phyloP scores from a whole-genome alignment of 345 rosid genomes.

The Aethionema arabicum region DNA sequence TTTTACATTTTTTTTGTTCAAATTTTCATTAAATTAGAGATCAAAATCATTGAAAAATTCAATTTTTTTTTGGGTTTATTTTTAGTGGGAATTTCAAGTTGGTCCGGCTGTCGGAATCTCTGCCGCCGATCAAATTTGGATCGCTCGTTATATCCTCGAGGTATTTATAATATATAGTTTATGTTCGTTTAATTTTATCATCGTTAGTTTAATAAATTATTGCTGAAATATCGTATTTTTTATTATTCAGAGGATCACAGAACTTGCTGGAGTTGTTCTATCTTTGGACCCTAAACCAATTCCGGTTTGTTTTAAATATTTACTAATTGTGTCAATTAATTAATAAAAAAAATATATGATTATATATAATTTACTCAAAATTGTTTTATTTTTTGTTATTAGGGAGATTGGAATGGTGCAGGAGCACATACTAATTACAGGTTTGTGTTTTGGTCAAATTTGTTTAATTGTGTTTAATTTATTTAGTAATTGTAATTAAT shows the following conservation, averaged over 20 bases:
- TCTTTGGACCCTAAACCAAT: slow-evolving; percentile 90
- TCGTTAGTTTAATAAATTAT: not conserved
- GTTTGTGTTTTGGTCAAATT: slow-evolving; percentile 22
- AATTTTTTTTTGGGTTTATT: not conserved
- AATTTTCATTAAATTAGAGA: not conserved
- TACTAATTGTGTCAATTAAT: not conserved
- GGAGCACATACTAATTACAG: slow-evolving; percentile 95
- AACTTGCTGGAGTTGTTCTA: slow-evolving; percentile 67
- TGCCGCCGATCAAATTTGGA: slow-evolving; percentile 75
- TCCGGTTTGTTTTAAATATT: slow-evolving; percentile 39
- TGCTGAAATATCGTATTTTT: not conserved
- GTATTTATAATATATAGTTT: slow-evolving; percentile 29
- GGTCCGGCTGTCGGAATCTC: slow-evolving; percentile 76
- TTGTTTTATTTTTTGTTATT: not conserved
- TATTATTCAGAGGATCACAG: slow-evolving; percentile 65
- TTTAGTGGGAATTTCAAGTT: slow-evolving; percentile 86
- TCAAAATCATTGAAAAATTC: slow-evolving; percentile 7
- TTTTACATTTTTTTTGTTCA: not conserved
- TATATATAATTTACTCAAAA: not conserved
- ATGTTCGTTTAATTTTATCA: not conserved
- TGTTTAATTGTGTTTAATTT: not conserved
- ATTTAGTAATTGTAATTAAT: no score
- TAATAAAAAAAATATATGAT: not conserved
- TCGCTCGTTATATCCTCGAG: slow-evolving; percentile 82
- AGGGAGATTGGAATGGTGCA: slow-evolving; percentile 97